Base-by-base conservation (phyloP, 768 basidiomycete genomes). In the Chalciporus chontae region DNA sequence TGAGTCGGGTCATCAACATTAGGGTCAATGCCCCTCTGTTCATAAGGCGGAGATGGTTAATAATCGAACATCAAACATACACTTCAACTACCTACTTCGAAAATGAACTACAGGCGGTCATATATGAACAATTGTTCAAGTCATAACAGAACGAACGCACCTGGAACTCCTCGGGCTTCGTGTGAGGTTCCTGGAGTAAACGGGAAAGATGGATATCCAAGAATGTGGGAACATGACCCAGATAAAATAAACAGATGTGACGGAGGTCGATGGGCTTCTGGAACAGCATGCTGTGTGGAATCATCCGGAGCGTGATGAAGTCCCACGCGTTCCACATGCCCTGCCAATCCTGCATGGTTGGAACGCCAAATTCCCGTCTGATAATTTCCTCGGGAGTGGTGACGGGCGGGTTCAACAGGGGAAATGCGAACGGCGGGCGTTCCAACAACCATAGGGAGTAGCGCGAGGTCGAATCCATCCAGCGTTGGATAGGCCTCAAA, bases 231-330 rank as follows among this genome's bases (percentile, higher is more conserved):
- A 97, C 92, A 65, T 98, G 96, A 0, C 95, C 95, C 11, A 91
- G 63, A 68, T 97, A 97, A 71, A 99, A 99, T n/a, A 98, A 76
- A 62, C 93, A 95, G 49, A 95, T 93, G 67, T 98, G 94, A 26
- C 96, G 79, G 40, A 98, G 73, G 61, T 96, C 85, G 53, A 98
- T 97, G 3, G 95, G 94, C 64, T 90, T 95, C 64, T 89, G 75
- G 64, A 84, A 85, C 21, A 95, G 74, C 87, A 97, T 89, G 23
- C 83, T 79, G 17, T 78, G 72, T 0, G 93, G 86, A 47, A 97
- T 92, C 93, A 97, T 95, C 41, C 77, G 77, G 50, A 81, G 73
- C 11, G 89, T 90, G 42, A 94, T 73, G 40, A 76, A 81, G 64
- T 97, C 93, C 95, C 94, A 99, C 3, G 80, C 78, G 2, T 81